Conservation (phyloP, 1,284 basidiomycete species). For the Sanghuangporus sanghuang region DNA sequence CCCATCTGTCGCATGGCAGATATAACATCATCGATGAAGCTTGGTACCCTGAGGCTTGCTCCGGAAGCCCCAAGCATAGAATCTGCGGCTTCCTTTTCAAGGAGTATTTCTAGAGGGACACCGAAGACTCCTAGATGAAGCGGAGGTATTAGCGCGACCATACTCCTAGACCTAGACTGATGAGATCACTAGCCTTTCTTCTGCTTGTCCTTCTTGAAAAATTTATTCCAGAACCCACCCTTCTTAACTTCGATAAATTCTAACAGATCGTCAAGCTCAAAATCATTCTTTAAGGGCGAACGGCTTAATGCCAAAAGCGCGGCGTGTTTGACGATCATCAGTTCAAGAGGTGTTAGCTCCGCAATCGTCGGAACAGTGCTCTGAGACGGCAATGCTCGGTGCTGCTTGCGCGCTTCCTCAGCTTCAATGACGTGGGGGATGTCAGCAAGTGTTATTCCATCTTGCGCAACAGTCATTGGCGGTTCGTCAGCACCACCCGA, state of each 20-base stretch:
- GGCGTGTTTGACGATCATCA: conserved; percentile 89
- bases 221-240: conserved; percentile 93
- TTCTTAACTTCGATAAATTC: conserved; percentile 94
- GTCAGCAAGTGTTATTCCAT: conserved; percentile 93
- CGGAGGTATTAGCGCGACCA: conserved; percentile 7
- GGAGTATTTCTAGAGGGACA: conserved; percentile 88
- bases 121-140: conserved; percentile 71
- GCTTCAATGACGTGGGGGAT: conserved; percentile 91
- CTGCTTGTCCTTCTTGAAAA: conserved; percentile 90
- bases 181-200: conserved; percentile 71
- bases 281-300: conserved; percentile 74
- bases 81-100: conserved; percentile 94
- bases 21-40: conserved; percentile 96
- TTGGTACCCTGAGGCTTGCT: conserved; percentile 83
- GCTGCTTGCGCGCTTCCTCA: conserved; percentile 85
- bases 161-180: conserved; percentile 1
- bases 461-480: conserved; percentile 43
- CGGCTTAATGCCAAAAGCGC: conserved; percentile 80
- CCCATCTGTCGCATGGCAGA: conserved; percentile 99
- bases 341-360: conserved; percentile 80
- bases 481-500: conserved; percentile 42
- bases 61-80: conserved; percentile 89
- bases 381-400: conserved; percentile 70
- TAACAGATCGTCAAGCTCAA: conserved; percentile 89
- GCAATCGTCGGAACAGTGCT: conserved; percentile 77